Conservation (phyloP, 306 rosid species). For the Malus fusca region DNA sequence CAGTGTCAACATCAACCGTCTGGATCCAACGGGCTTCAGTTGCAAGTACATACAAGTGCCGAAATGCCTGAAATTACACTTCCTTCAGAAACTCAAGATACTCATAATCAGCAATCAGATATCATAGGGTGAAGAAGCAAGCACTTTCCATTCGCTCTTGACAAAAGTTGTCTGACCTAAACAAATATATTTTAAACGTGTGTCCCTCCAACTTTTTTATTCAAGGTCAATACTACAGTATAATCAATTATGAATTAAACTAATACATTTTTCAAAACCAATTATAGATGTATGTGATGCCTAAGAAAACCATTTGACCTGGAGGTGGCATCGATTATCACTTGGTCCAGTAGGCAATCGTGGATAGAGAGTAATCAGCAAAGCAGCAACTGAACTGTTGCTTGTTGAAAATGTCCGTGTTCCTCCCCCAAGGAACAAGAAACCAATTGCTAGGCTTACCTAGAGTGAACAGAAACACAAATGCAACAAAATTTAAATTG, state of each 20-base stretch:
- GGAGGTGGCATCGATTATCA: conserved; percentile 96
- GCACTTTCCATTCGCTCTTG: neutral
- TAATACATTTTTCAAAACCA: neutral
- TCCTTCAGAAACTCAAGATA: conserved; percentile 12
- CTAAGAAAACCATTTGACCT: conserved; percentile 39
- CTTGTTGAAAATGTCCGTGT: conserved; percentile 84
- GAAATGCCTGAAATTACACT: conserved; percentile 63
- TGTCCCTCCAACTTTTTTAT: neutral
- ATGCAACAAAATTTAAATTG: neutral
- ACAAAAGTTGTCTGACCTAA: neutral
- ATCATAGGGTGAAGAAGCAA: conserved; percentile 2
- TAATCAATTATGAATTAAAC: neutral
- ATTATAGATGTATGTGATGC: neutral
- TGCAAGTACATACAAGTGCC: conserved; percentile 91
- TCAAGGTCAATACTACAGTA: neutral
- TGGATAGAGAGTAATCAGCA: conserved; percentile 89
- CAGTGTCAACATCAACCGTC: conserved; percentile 94
- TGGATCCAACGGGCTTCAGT: conserved; percentile 98
- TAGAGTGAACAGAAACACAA: conserved; percentile 23
- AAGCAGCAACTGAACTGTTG: conserved; percentile 81
- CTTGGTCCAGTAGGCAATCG: conserved; percentile 93
- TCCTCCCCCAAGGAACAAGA: conserved; percentile 99
- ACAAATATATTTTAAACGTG: neutral
- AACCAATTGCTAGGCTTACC: conserved; percentile 94
- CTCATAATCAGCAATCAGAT: conserved; percentile 1